Percentiles rank a stretch among this genome's conserved stretches.
Evolutionary conservation across 1,284 basidiomycete genomes (phyloP).

Genomic region (Meira nashicola): DNA sequence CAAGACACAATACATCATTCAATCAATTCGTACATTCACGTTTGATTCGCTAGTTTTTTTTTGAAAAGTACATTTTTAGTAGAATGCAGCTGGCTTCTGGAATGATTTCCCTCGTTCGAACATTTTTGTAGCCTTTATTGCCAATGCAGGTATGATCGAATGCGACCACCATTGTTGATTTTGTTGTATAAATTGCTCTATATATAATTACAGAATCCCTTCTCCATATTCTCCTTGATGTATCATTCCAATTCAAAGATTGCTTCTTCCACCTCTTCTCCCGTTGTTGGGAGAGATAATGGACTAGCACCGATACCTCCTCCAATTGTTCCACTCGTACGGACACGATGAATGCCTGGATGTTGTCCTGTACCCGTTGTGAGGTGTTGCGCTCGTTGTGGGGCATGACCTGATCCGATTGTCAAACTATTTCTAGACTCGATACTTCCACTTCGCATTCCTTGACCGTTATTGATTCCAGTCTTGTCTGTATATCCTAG

Average conservation of each 20-base stretch:
- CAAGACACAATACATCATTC: too few species aligned
- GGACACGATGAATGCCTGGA: constrained; percentile 21
- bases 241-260: constrained; percentile 49
- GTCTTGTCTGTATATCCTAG: not conserved
- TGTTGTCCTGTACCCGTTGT: constrained; percentile 7
- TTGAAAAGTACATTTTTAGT: too few species aligned
- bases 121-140: too few species aligned
- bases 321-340: constrained; percentile 9
- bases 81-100: too few species aligned
- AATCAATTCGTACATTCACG: too few species aligned
- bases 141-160: too few species aligned
- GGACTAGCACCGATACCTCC: constrained; percentile 23
- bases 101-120: too few species aligned
- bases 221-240: not conserved
- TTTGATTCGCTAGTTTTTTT: too few species aligned
- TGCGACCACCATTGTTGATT: too few species aligned
- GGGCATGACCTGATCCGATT: not conserved
- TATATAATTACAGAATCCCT: not conserved
- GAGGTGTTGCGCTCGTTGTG: not conserved
- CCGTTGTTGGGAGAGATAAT: constrained; percentile 28
- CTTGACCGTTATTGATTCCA: not conserved
- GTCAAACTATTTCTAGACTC: not conserved
- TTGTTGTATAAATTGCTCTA: not conserved
- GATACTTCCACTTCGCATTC: not conserved
- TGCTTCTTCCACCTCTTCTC: constrained; percentile 39